Percentiles rank a stretch among this genome's conserved stretches.
These are phyloP conservation scores for Rhodamnia rubescens DNA, from an alignment of 345 rosid genomes.

Conservation along the genomic window DNA sequence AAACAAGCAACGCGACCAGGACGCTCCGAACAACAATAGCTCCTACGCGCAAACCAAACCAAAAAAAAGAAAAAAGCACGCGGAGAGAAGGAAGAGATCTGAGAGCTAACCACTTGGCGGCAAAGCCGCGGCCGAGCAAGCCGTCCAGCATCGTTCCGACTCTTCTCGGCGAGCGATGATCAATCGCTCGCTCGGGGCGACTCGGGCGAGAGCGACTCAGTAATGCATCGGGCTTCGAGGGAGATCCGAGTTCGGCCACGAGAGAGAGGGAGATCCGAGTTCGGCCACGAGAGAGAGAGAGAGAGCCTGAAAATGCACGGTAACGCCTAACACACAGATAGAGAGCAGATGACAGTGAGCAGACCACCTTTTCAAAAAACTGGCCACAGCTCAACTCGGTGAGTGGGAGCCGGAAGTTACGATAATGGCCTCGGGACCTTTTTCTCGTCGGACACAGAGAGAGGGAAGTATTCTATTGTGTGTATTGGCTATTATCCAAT, in stretches of 20 bases:
- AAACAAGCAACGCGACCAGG: background rate
- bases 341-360: background rate
- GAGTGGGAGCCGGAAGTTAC: background rate
- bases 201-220: background rate
- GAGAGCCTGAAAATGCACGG: background rate
- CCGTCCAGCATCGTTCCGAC: slow-evolving; percentile 72
- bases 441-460: no score
- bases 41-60: background rate
- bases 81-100: background rate
- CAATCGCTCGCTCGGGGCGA: background rate
- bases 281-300: background rate
- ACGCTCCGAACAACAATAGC: background rate
- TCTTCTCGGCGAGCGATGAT: background rate
- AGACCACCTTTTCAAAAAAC: background rate
- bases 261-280: background rate
- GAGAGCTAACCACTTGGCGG: slow-evolving; percentile 49
- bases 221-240: background rate
- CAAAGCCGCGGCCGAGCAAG: slow-evolving; percentile 70
- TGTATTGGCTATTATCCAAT: no score
- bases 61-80: background rate
- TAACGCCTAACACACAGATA: background rate
- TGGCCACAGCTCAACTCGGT: background rate
- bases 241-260: background rate
- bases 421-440: background rate
- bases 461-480: no score